These are phyloP conservation scores for Crithidia acanthocephali DNA, from an alignment of 208 protist species.

Conservation along the genomic window DNA sequence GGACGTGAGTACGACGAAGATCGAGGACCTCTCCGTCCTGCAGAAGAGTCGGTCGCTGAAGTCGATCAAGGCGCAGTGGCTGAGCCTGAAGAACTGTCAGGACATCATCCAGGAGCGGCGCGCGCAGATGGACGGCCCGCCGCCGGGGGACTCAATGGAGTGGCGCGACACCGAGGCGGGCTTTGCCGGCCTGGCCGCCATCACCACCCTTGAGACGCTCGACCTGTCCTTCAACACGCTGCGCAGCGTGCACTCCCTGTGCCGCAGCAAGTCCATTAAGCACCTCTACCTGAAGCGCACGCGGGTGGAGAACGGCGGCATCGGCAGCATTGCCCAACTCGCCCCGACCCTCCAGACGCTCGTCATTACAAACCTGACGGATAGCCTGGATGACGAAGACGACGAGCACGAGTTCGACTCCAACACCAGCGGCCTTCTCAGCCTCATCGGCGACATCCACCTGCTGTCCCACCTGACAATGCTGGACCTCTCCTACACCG, in stretches of 20 bases:
- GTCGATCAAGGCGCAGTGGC: constrained; percentile 71
- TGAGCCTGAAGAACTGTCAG: constrained; percentile 58
- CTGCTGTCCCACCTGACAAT: constrained; percentile 30
- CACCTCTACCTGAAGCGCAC: constrained; percentile 64
- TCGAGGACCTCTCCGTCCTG: constrained; percentile 63
- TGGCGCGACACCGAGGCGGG: constrained; percentile 50
- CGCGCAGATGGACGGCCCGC: constrained; percentile 33
- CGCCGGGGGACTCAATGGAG: constrained; percentile 18
- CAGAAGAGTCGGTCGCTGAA: constrained; percentile 46
- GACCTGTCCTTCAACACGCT: constrained; percentile 74
- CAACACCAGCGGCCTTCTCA: constrained; percentile 46
- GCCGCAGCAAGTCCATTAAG: constrained; percentile 62
- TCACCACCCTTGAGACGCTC: constrained; percentile 63
- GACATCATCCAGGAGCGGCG: constrained; percentile 52
- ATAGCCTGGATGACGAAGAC: constrained; percentile 38
- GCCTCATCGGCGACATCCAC: constrained; percentile 39
- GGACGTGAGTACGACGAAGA: constrained; percentile 59
- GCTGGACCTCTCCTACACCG: constrained; percentile 59
- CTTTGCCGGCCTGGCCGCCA: constrained; percentile 58
- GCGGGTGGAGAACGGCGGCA: constrained; percentile 53
- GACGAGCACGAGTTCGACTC: constrained; percentile 35
- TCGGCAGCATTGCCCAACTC: constrained; percentile 51
- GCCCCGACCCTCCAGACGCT: constrained; percentile 56
- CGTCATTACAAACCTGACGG: constrained; percentile 56
- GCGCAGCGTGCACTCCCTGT: constrained; percentile 57